Percentiles rank a stretch among this genome's conserved stretches.
These are phyloP conservation scores for Jatropha podagrica DNA, from an alignment of 441 rosid species.

Conservation along the genomic window DNA sequence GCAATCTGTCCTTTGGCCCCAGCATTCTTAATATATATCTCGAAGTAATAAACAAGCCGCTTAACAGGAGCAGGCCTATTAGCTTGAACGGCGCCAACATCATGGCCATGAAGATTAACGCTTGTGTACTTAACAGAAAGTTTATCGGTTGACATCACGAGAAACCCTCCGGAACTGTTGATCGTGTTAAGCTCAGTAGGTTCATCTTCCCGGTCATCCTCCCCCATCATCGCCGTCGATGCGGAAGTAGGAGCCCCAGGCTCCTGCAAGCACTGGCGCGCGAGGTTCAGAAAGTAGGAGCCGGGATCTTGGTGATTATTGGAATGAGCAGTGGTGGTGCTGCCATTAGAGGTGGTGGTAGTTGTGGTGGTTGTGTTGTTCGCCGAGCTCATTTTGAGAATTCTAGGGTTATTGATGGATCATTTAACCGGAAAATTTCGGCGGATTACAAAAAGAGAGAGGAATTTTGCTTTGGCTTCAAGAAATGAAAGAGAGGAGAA, in stretches of 20 bases:
- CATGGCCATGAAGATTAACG: conserved; percentile 64
- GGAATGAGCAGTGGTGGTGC: neutral
- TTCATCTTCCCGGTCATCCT: conserved; percentile 51
- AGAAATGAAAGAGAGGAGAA: neutral
- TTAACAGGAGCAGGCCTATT: conserved; percentile 72
- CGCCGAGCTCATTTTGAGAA: conserved; percentile 20
- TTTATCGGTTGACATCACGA: conserved; percentile 70
- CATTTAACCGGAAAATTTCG: neutral
- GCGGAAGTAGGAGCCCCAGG: conserved; percentile 15
- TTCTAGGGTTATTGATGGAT: neutral
- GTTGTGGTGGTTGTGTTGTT: neutral
- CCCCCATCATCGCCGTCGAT: conserved; percentile 23
- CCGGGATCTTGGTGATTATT: conserved; percentile 19
- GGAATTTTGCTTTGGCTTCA: neutral
- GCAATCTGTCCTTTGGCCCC: conserved; percentile 73
- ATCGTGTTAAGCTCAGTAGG: conserved; percentile 88
- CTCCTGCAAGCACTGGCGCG: neutral
- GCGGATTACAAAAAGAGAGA: neutral
- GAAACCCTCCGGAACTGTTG: conserved; percentile 77
- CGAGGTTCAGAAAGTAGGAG: conserved; percentile 25
- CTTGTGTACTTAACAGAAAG: conserved; percentile 63
- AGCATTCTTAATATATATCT: conserved; percentile 72
- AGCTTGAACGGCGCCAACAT: conserved; percentile 81
- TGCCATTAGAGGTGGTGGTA: conserved; percentile 8
- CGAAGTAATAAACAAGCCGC: conserved; percentile 74